These are phyloP conservation scores for Gossypium lobatum DNA, from an alignment of 441 rosid genomes.

Conservation along the genomic window DNA sequence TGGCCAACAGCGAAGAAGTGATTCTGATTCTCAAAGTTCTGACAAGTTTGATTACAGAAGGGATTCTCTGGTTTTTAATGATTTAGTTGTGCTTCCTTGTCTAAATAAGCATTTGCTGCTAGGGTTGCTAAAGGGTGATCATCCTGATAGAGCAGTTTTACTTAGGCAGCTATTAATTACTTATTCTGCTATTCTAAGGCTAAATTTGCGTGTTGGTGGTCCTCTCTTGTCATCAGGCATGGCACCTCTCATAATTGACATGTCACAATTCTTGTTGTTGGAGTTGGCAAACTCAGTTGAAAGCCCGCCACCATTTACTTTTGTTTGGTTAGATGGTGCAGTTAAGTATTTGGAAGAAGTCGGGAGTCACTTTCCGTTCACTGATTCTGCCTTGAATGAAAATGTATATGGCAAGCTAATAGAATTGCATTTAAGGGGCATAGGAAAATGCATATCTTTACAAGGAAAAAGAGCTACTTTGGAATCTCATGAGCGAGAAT, in stretches of 20 bases:
- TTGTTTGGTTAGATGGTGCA: conserved; percentile 82
- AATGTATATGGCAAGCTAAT: conserved; percentile 51
- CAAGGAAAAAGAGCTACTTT: conserved; percentile 77
- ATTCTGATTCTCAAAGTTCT: conserved; percentile 25
- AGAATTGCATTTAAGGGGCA: conserved; percentile 60
- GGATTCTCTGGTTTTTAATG: conserved; percentile 25
- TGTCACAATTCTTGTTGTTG: conserved; percentile 52
- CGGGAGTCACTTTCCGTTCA: conserved; percentile 48
- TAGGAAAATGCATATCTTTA: conserved; percentile 77
- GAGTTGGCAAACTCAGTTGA: conserved; percentile 44
- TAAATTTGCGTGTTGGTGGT: conserved; percentile 41
- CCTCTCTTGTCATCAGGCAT: conserved; percentile 37
- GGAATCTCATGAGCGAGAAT: conserved; percentile 66
- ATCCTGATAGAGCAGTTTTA: conserved; percentile 48
- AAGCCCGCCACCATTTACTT: conserved; percentile 42
- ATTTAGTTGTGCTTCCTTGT: conserved; percentile 26
- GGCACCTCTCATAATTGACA: conserved; percentile 38
- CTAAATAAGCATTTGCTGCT: conserved; percentile 36
- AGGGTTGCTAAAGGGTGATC: conserved; percentile 51
- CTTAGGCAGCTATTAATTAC: conserved; percentile 72
- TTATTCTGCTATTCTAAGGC: conserved; percentile 63
- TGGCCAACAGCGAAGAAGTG: conserved; percentile 27
- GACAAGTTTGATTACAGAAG: conserved; percentile 13
- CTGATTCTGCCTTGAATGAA: conserved; percentile 38
- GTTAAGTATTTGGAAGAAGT: conserved; percentile 72